Base-by-base conservation (phyloP, 2,329 filamentous ascomycete species). In the Scolecobasidium constrictum region DNA sequence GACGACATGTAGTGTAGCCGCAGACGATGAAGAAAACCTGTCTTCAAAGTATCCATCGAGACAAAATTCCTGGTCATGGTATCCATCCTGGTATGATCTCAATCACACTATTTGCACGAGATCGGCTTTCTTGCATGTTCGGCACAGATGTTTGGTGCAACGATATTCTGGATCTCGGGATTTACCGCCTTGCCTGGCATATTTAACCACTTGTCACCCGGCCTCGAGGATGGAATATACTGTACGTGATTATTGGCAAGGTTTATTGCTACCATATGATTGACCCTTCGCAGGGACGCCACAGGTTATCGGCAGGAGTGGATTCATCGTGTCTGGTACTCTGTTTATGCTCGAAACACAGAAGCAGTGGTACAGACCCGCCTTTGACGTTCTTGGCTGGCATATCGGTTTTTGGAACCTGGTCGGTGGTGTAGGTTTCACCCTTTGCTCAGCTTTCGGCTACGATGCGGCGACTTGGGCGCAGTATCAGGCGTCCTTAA, bases 311-410 rank as follows among this genome's bases (percentile, higher is more conserved):
- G 78, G 79, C 3, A 78, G 78, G 1, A 54, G 55, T 0, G 75
- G 77, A 4, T 83, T 83, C 57, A 71, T 81, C 46, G 52, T 78
- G 18, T 79, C 66, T 21, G 66, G 64, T 17, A 52, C 62, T 3
- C 57, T 83, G 2, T 82, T 81, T 57, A 81, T 81, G 69, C 52
- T 83, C 5, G 79, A 83, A 56, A 80, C 77, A 3, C 78, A 83
- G 56, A 54, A 65, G 33, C 69, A 65, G 36, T 83, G 79, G 78
- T 82, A 73, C 50, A 59, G 64, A 11, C 78, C 79, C 0, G 73
- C 75, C 0, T 65, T 63, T 3, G 53, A 57, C 3, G 62, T 75
- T 1, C 63, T 83, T 2, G 78, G 78, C 3, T 83, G 78, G 79
- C 76, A 82, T 55, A 72, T 83, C 49, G 78, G 76, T 0, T 56